Conservation (phyloP, 2,329 filamentous ascomycete species). For the Stylonectria norvegica region DNA sequence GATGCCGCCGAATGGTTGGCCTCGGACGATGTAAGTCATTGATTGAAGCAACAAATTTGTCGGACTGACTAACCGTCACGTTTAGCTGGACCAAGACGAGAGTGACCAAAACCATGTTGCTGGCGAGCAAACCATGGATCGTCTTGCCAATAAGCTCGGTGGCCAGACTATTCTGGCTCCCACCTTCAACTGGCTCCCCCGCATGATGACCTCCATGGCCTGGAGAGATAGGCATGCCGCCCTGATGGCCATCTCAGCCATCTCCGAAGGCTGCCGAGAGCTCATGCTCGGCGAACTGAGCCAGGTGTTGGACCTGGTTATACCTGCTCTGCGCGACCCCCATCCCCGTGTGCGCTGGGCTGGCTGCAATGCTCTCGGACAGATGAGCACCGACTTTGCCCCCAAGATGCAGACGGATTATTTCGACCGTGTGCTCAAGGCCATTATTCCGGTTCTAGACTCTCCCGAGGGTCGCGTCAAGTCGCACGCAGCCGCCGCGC, state of each 20-base stretch:
- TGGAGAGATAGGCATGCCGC: slow-evolving; percentile 97
- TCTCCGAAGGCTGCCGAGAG: slow-evolving; percentile 94
- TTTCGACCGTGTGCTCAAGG: slow-evolving; percentile 79
- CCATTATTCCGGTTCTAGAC: slow-evolving; percentile 87
- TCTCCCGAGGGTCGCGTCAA: slow-evolving; percentile 91
- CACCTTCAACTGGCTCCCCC: slow-evolving; percentile 93
- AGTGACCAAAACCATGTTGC: slow-evolving; percentile 97
- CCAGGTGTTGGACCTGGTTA: slow-evolving; percentile 91
- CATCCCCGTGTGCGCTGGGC: slow-evolving; percentile 96
- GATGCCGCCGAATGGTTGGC: slow-evolving; percentile 91
- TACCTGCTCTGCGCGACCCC: slow-evolving; percentile 82
- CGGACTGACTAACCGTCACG: background rate
- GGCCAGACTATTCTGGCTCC: slow-evolving; percentile 89
- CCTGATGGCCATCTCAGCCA: slow-evolving; percentile 97
- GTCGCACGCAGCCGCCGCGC: slow-evolving; percentile 92
- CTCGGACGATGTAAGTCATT: slow-evolving; percentile 73
- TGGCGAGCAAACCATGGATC: slow-evolving; percentile 97
- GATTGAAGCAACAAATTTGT: background rate
- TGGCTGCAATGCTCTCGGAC: slow-evolving; percentile 95
- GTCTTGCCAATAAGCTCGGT: slow-evolving; percentile 93
- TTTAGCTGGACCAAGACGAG: slow-evolving; percentile 84
- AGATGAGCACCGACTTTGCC: slow-evolving; percentile 99
- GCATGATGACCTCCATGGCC: slow-evolving; percentile 93
- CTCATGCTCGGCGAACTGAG: slow-evolving; percentile 93
- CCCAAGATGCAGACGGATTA: slow-evolving; percentile 97